phyloP scores from a whole-genome alignment of 305 asterid species.

The Fraxinus platypoda region DNA sequence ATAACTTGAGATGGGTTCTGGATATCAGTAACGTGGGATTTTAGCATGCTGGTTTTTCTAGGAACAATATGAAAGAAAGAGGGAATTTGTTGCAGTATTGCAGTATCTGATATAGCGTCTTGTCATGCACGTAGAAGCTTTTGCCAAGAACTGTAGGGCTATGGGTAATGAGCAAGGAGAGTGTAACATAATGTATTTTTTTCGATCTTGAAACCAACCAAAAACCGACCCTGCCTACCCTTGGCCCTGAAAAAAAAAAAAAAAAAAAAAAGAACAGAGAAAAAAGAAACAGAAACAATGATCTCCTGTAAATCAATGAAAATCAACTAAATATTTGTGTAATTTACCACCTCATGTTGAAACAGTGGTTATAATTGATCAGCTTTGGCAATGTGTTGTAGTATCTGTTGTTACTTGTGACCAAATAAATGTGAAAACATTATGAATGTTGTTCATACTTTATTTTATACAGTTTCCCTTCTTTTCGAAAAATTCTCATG shows the following conservation, averaged over 20 bases:
- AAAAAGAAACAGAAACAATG: not conserved
- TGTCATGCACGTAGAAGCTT: not conserved
- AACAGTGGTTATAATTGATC: not conserved
- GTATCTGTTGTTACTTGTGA: not conserved
- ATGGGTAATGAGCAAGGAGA: not conserved
- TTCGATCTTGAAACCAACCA: not conserved
- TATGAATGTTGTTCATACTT: not conserved
- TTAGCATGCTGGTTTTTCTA: not conserved
- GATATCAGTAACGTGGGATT: not conserved
- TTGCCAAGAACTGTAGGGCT: not conserved
- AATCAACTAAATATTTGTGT: not conserved
- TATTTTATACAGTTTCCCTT: not conserved
- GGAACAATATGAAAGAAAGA: not conserved
- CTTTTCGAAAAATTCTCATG: not conserved
- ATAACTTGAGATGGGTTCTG: slow-evolving; percentile 14
- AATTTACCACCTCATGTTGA: not conserved
- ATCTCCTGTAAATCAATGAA: not conserved
- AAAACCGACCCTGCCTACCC: not conserved
- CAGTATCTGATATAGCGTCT: not conserved
- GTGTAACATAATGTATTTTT: not conserved
- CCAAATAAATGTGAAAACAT: not conserved
- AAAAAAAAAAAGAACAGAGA: not conserved
- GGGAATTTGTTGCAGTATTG: not conserved
- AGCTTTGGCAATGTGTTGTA: not conserved
- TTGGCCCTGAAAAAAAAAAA: not conserved